Evolutionary conservation across 2,329 filamentous ascomycete genomes (phyloP).

Genomic region (Pseudogymnoascus sp.): DNA sequence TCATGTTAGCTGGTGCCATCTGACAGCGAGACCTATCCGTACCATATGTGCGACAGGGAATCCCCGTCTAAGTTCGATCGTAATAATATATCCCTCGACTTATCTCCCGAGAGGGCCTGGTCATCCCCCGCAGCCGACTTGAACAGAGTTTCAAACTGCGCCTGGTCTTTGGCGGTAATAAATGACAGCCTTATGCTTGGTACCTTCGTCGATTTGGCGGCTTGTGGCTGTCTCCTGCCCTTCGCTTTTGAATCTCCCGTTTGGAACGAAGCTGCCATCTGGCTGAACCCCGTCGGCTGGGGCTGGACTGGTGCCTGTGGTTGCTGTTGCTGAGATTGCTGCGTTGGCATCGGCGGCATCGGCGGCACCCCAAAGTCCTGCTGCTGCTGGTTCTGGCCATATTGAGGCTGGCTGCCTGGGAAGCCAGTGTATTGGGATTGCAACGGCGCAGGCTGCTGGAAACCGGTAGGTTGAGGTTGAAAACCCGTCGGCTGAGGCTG

Average conservation of each 20-base stretch:
- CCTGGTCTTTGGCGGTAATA: conserved; percentile 88
- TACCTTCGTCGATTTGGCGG: conserved; percentile 62
- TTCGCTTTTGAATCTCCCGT: conserved; percentile 37
- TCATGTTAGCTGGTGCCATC: conserved; percentile 14
- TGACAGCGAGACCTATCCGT: conserved; percentile 23
- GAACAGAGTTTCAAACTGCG: conserved; percentile 96
- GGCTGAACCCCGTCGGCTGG: conserved; percentile 55
- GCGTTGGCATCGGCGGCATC: conserved; percentile 28
- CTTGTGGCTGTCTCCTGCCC: conserved; percentile 41
- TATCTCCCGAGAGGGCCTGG: conserved; percentile 83
- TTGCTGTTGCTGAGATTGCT: conserved; percentile 42
- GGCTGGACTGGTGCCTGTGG: conserved; percentile 53
- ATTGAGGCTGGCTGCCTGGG: conserved; percentile 35
- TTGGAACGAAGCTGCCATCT: conserved; percentile 61
- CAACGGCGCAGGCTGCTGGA: conserved; percentile 41
- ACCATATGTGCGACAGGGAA: conserved; percentile 90
- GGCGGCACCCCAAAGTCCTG: conserved; percentile 29
- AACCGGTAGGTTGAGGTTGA: conserved; percentile 51
- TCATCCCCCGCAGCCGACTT: conserved; percentile 84
- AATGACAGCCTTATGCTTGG: conserved; percentile 92
- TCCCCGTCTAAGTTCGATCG: conserved; percentile 83
- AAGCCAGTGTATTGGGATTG: conserved; percentile 55
- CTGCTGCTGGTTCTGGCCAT: conserved; percentile 40
- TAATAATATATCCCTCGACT: conserved; percentile 80
- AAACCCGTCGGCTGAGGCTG: conserved; percentile 38